Conservation (phyloP, 2,329 filamentous ascomycete genomes). For the Thielaviopsis cerberus region DNA sequence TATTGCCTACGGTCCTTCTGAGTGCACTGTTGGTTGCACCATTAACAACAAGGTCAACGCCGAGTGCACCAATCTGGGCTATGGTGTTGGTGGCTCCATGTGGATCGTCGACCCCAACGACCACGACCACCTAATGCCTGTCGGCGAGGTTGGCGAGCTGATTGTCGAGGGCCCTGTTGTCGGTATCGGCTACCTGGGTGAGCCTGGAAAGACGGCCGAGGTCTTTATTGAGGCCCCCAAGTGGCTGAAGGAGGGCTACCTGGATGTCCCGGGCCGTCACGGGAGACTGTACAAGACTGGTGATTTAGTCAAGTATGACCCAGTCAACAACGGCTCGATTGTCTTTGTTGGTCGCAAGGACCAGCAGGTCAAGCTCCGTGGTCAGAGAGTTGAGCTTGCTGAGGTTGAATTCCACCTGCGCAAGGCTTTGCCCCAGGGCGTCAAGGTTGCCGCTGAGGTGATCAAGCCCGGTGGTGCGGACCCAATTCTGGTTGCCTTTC, state of each 20-base stretch:
- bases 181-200: slow-evolving; percentile 41
- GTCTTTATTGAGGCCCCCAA: slow-evolving; percentile 37
- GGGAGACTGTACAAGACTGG: slow-evolving; percentile 40
- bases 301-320: slow-evolving; percentile 36
- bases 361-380: slow-evolving; percentile 48
- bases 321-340: slow-evolving; percentile 34
- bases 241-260: slow-evolving; percentile 29
- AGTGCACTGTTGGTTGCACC: slow-evolving; percentile 34
- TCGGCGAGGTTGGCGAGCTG: slow-evolving; percentile 34
- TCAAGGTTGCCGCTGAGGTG: slow-evolving; percentile 29
- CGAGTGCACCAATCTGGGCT: slow-evolving; percentile 28
- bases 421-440: slow-evolving; percentile 24
- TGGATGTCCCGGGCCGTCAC: slow-evolving; percentile 19
- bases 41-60: slow-evolving; percentile 26
- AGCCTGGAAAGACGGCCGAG: slow-evolving; percentile 36
- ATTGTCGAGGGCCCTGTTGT: slow-evolving; percentile 41
- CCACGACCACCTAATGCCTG: slow-evolving; percentile 27
- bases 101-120: slow-evolving; percentile 34
- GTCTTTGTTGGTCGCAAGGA: slow-evolving; percentile 45
- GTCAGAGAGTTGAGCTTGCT: slow-evolving; percentile 43
- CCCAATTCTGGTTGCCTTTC: slow-evolving; percentile 28
- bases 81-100: slow-evolving; percentile 27
- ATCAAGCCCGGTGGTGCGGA: slow-evolving; percentile 27
- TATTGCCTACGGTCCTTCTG: slow-evolving; percentile 35
- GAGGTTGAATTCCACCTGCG: slow-evolving; percentile 33